Conservation (phyloP, 768 basidiomycete species). For the Psilocybe subaeruginosa region DNA sequence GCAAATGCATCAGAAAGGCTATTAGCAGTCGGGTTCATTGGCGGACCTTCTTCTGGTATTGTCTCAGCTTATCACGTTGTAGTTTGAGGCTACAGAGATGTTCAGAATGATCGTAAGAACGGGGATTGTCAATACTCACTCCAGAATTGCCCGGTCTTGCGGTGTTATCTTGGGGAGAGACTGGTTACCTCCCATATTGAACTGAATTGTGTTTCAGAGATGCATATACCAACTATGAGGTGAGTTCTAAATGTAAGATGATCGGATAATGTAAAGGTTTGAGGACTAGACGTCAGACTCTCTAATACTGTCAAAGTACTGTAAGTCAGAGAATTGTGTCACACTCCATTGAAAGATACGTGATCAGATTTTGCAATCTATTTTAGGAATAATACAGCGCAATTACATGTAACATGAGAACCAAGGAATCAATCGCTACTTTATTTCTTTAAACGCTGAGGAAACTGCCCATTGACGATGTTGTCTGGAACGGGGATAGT, state of each 20-base stretch:
- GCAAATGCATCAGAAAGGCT: not conserved
- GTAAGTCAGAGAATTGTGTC: not conserved
- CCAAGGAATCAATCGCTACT: not conserved
- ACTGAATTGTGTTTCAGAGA: not conserved
- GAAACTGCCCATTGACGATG: conserved; percentile 40
- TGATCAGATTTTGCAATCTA: not conserved
- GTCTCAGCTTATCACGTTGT: conserved; percentile 93
- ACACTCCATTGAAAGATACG: not conserved
- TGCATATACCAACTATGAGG: not conserved
- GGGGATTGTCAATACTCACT: conserved; percentile 55
- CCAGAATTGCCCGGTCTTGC: conserved; percentile 93
- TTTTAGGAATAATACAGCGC: not conserved
- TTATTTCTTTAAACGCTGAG: conserved; percentile 19
- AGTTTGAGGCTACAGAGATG: conserved; percentile 74
- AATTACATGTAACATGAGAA: not conserved
- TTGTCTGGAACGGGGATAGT: conserved; percentile 42
- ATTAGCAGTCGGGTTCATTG: not conserved
- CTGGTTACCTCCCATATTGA: conserved; percentile 67
- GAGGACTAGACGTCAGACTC: no score
- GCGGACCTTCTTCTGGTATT: conserved; percentile 91
- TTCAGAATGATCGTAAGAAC: conserved; percentile 9
- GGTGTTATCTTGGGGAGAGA: conserved; percentile 87
- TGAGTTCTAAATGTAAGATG: not conserved
- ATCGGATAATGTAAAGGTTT: no score
- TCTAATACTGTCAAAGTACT: not conserved